Evolutionary conservation across 2,329 filamentous ascomycete species (phyloP).

Genomic region (Podosphaera xanthii): DNA sequence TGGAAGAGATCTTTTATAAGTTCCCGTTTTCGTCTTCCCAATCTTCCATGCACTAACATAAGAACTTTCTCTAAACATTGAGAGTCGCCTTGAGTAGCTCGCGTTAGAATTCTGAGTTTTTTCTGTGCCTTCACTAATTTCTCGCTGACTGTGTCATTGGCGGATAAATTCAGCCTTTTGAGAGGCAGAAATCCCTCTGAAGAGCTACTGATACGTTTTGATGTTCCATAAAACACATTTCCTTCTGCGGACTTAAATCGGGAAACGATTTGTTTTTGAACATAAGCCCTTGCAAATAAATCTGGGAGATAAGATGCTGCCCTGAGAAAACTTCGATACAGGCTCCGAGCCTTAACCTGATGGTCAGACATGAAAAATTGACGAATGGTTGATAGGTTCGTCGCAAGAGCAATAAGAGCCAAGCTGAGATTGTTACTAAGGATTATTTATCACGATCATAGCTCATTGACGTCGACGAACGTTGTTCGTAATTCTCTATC

Average conservation of each 20-base stretch:
- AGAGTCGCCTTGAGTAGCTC: conserved; percentile 28
- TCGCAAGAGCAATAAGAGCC: not conserved
- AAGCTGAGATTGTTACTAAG: too few species aligned
- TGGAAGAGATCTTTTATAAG: conserved; percentile 22
- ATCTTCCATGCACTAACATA: conserved; percentile 27
- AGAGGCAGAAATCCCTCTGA: not conserved
- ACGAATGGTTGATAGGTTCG: not conserved
- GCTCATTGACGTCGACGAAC: too few species aligned
- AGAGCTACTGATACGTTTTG: not conserved
- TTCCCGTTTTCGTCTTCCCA: conserved; percentile 26
- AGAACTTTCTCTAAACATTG: conserved; percentile 25
- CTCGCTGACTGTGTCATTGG: not conserved
- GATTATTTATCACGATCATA: too few species aligned
- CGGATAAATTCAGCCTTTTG: not conserved
- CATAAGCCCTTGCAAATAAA: conserved; percentile 23
- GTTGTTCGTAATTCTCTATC: too few species aligned
- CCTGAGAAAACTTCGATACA: conserved; percentile 37
- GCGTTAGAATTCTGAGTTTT: conserved; percentile 25
- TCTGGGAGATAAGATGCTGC: conserved; percentile 35
- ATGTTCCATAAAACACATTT: not conserved
- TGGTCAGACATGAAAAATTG: not conserved
- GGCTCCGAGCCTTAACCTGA: conserved; percentile 2
- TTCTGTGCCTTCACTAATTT: conserved; percentile 20
- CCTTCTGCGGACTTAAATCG: conserved; percentile 19
- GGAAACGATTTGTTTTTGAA: conserved; percentile 21